phyloP scores from a whole-genome alignment of 441 rosid species.

The Flueggea neowawraea region DNA sequence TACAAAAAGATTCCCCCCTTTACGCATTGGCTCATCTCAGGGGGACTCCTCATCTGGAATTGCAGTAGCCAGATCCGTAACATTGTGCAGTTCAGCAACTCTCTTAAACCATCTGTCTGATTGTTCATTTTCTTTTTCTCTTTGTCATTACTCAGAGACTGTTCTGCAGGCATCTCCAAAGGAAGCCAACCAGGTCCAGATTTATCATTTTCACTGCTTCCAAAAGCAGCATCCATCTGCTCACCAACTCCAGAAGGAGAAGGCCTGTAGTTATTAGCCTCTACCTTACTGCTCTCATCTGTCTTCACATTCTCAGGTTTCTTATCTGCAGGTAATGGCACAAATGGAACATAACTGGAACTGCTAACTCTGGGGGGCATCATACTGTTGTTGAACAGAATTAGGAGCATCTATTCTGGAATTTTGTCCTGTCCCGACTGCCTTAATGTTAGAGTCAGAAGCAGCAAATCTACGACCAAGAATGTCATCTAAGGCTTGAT shows the following conservation, averaged over 20 bases:
- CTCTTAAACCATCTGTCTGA: slow-evolving; percentile 90
- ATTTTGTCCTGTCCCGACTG: slow-evolving; percentile 11
- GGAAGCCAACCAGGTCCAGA: slow-evolving; percentile 15
- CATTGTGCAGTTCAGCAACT: slow-evolving; percentile 85
- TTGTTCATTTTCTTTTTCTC: slow-evolving; percentile 44
- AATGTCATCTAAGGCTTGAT: slow-evolving; percentile 37
- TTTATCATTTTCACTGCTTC: slow-evolving; percentile 6
- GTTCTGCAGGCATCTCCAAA: slow-evolving; percentile 19
- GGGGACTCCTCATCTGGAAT: slow-evolving; percentile 92
- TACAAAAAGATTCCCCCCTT: slow-evolving; percentile 89
- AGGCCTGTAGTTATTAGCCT: slow-evolving; percentile 12
- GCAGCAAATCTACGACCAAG: slow-evolving; percentile 35
- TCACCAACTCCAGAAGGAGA: slow-evolving; percentile 20
- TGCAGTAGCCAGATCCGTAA: slow-evolving; percentile 71
- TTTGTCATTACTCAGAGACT: slow-evolving; percentile 11
- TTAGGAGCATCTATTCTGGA: slow-evolving; percentile 12
- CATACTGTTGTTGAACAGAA: slow-evolving; percentile 24
- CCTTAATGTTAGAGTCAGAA: slow-evolving; percentile 13
- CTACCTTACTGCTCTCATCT: slow-evolving; percentile 23
- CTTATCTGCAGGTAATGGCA: slow-evolving; percentile 71
- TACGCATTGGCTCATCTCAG: slow-evolving; percentile 85
- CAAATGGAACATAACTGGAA: slow-evolving; percentile 59
- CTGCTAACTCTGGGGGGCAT: slow-evolving; percentile 24
- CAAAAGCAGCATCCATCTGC: slow-evolving; percentile 16
- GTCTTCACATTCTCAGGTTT: slow-evolving; percentile 32